These are phyloP conservation scores for Pseudocercospora fuligena DNA, from an alignment of 2,329 filamentous ascomycete species.

Conservation along the genomic window DNA sequence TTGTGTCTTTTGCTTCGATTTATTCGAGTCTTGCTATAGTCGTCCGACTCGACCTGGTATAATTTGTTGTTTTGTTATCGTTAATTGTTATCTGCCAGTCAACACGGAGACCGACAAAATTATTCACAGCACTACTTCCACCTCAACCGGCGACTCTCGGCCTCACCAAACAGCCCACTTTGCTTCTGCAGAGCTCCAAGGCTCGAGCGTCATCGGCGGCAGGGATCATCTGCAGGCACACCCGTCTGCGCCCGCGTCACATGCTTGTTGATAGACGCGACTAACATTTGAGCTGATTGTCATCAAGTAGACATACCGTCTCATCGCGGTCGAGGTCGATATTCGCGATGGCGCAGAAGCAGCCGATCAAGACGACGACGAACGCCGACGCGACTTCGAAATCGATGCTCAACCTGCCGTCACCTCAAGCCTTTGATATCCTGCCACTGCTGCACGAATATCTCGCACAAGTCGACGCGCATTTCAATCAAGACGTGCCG, in stretches of 20 bases:
- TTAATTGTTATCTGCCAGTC: neutral
- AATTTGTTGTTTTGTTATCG: neutral
- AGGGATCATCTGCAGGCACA: neutral
- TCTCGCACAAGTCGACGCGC: conserved; percentile 67
- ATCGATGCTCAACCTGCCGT: conserved; percentile 60
- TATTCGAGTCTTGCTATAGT: neutral
- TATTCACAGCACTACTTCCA: neutral
- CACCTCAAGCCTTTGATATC: conserved; percentile 83
- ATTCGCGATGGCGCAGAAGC: conserved; percentile 24
- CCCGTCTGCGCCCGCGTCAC: neutral
- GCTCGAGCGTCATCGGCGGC: neutral
- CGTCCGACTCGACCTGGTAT: neutral
- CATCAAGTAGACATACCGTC: neutral
- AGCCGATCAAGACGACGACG: conserved; percentile 31
- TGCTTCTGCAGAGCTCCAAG: neutral
- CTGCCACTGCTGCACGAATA: conserved; percentile 80
- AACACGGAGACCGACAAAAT: conserved; percentile 1
- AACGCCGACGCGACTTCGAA: conserved; percentile 26
- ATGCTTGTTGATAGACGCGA: neutral
- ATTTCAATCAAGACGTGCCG: conserved; percentile 20
- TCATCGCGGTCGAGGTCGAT: neutral
- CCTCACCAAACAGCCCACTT: conserved; percentile 5
- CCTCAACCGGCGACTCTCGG: conserved; percentile 9
- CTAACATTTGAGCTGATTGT: neutral
- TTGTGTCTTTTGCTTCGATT: neutral